These are phyloP conservation scores for Clonostachys sp. DNA, from an alignment of 2,329 filamentous ascomycete genomes.

Conservation along the genomic window DNA sequence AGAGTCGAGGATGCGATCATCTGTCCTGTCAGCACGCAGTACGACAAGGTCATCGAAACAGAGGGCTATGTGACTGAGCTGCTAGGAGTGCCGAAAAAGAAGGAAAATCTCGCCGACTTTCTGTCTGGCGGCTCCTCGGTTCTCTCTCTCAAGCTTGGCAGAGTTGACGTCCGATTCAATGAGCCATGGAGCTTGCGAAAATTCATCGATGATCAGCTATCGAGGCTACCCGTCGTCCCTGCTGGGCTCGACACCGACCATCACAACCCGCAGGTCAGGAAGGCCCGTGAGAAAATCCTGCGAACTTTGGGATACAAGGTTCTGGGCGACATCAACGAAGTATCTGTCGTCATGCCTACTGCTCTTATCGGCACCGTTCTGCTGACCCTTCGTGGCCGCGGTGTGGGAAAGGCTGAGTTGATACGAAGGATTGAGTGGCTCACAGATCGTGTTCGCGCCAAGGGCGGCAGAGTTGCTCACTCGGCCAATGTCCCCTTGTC, in stretches of 20 bases:
- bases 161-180: conserved; percentile 94
- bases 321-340: conserved; percentile 88
- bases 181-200: conserved; percentile 87
- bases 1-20: conserved; percentile 88
- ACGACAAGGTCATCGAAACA: conserved; percentile 98
- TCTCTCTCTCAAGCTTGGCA: conserved; percentile 79
- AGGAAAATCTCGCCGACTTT: conserved; percentile 89
- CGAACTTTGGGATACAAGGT: conserved; percentile 89
- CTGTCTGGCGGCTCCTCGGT: conserved; percentile 81
- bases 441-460: conserved; percentile 71
- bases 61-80: conserved; percentile 95
- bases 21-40: conserved; percentile 94
- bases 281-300: conserved; percentile 67
- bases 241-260: conserved; percentile 38
- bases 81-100: conserved; percentile 88
- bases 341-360: conserved; percentile 97
- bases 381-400: conserved; percentile 83
- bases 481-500: conserved; percentile 78
- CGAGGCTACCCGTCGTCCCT: conserved; percentile 37
- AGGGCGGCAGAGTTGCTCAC: conserved; percentile 89
- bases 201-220: conserved; percentile 76
- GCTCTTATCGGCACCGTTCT: conserved; percentile 92
- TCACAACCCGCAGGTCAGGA: conserved; percentile 40
- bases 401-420: conserved; percentile 83
- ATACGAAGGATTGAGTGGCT: conserved; percentile 89